Base-by-base conservation (phyloP, 495 filamentous ascomycete species). In the Hypoxylon fuscum region DNA sequence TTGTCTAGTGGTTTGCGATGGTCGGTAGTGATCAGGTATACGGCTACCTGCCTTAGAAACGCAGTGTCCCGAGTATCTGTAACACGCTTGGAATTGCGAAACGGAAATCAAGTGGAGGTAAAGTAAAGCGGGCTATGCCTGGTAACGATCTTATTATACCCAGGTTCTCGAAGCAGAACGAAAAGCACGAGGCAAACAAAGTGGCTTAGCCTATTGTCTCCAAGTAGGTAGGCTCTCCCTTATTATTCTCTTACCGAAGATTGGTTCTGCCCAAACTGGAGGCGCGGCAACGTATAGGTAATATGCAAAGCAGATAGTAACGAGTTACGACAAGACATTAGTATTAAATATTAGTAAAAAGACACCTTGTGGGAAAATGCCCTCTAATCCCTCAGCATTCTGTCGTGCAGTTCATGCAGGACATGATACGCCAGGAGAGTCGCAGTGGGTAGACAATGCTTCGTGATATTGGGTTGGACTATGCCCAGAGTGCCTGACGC, bases 351-450 rank as follows among this genome's bases (percentile, higher is more conserved):
- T 60, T 66, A 61, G 44, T 61, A 60, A 61, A 47, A 27, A n/a
- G n/a, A 3, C 15, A 20, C 40, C 41, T 61, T 44, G 41, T 61
- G 40, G 8, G 29, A 47, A 18, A 47, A 29, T 17, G 15, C 34
- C 46, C 51, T 61, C 46, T 66, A 35, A 52, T 61, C 62, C 62
- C 51, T 34, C 62, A 45, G 32, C 56, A 61, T 60, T 21, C 22
- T 61, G 5, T 55, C 44, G 49, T 55, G 44, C 55, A 60, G 38
- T 50, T 11, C 45, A 65, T 65, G 62, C 55, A 42, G 22, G 18
- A 60, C 55, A 25, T 66, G 62, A 66, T 66, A 66, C 62, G 62
- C 56, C 40, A 22, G 52, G 18, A 66, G 40, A 66, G 62, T 66
- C 22, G 44, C 55, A 65, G 14, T 17, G 44, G 8, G 35, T 54